These are phyloP conservation scores for Arxiozyma heterogenica DNA, from an alignment of 1,139 yeast species.

Conservation along the genomic window DNA sequence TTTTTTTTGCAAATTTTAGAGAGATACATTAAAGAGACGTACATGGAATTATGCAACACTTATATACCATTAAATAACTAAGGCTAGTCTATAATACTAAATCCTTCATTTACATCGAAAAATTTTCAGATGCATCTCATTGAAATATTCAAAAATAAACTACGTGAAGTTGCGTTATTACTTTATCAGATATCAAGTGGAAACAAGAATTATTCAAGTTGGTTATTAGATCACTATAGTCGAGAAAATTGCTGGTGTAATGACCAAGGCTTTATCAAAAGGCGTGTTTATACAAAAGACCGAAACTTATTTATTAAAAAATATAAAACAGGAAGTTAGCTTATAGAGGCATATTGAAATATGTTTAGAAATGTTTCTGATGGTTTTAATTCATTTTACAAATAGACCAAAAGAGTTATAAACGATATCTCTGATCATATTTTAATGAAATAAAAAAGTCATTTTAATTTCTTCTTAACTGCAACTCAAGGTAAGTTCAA, in stretches of 20 bases:
- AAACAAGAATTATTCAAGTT: background rate
- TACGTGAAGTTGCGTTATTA: background rate
- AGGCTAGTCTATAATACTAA: background rate
- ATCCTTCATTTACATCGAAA: background rate
- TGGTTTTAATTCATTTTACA: background rate
- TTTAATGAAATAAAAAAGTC: too few relatives aligned
- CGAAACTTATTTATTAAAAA: background rate
- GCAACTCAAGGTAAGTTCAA: too few relatives aligned
- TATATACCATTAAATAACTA: constrained; percentile 3
- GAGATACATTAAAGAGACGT: constrained; percentile 8
- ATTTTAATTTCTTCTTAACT: too few relatives aligned
- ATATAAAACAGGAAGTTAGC: background rate
- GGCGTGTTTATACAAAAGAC: too few relatives aligned
- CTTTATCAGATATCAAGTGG: background rate
- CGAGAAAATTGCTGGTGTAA: background rate
- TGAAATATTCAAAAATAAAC: background rate
- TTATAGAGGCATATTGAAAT: background rate
- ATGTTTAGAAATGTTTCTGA: background rate
- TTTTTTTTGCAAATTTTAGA: constrained; percentile 2
- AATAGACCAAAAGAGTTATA: background rate
- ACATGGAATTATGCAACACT: constrained; percentile 6
- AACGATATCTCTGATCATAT: too few relatives aligned
- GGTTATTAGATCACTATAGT: background rate
- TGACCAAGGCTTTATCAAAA: background rate
- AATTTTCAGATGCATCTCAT: background rate